Evolutionary conservation across 208 protist genomes (phyloP).

Genomic region (Jaenimonas drosophilae): DNA sequence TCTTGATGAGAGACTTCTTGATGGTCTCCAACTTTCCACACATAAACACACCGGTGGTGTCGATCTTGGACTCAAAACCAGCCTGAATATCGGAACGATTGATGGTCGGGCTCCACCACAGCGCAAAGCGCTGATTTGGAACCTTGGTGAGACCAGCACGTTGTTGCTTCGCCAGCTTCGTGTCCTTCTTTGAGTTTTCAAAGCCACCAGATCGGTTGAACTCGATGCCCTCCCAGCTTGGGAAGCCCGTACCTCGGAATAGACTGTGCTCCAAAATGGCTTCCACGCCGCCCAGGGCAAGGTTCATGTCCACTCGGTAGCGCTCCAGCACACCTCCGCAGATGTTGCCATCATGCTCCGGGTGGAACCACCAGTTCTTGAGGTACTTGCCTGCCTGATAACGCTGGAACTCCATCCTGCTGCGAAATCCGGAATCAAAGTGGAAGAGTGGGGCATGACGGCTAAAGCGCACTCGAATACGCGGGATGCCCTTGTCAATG

Average conservation of each 20-base stretch:
- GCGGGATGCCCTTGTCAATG: slow-evolving; percentile 99
- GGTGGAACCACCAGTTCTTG: slow-evolving; percentile 99
- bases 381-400: slow-evolving; percentile 98
- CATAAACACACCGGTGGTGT: slow-evolving; percentile 99
- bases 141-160: slow-evolving; percentile 99
- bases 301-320: slow-evolving; percentile 99
- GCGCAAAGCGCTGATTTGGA: slow-evolving; percentile 99
- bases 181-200: slow-evolving; percentile 99
- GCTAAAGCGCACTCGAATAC: slow-evolving; percentile 99
- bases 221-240: slow-evolving; percentile 99
- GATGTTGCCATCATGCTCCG: slow-evolving; percentile 99
- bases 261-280: slow-evolving; percentile 99
- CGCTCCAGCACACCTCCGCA: slow-evolving; percentile 99
- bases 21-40: slow-evolving; percentile 99
- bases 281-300: slow-evolving; percentile 99
- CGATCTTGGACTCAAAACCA: slow-evolving; percentile 99
- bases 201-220: slow-evolving; percentile 99
- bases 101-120: slow-evolving; percentile 99
- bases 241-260: slow-evolving; percentile 99
- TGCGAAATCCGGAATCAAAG: slow-evolving; percentile 99
- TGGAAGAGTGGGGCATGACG: slow-evolving; percentile 99
- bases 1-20: slow-evolving; percentile 99
- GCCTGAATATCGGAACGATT: slow-evolving; percentile 99
- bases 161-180: slow-evolving; percentile 99
- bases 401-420: slow-evolving; percentile 98